Evolutionary conservation across 768 basidiomycete genomes (phyloP).

Genomic region (Auricularia heimuer): DNA sequence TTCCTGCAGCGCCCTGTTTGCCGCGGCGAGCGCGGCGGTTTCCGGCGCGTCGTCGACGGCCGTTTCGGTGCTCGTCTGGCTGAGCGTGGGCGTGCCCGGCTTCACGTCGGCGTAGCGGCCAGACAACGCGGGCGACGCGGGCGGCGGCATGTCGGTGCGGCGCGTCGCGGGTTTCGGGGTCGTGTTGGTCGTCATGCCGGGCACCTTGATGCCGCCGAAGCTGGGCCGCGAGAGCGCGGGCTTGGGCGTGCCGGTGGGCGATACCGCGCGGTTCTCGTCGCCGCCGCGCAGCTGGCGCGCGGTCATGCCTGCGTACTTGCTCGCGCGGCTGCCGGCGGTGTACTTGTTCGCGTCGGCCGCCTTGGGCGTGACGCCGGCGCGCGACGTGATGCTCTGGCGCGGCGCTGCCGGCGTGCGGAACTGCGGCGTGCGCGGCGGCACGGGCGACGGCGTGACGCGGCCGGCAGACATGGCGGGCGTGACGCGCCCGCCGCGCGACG

Average conservation of each 20-base stretch:
- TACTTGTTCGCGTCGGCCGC: constrained; percentile 32
- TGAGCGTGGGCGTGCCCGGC: constrained; percentile 10
- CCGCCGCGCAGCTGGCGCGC: constrained; percentile 63
- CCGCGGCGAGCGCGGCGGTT: constrained; percentile 11
- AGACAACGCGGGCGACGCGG: constrained; percentile 45
- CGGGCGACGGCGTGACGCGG: constrained; percentile 45
- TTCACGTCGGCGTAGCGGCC: constrained; percentile 18
- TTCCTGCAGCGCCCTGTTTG: constrained; percentile 37
- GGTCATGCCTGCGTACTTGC: constrained; percentile 76
- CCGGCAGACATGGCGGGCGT: constrained; percentile 34
- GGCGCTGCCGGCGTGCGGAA: background rate
- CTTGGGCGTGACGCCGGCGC: constrained; percentile 1
- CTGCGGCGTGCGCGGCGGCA: constrained; percentile 6
- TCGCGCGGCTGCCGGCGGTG: constrained; percentile 76
- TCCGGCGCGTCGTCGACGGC: constrained; percentile 10
- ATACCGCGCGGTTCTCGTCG: constrained; percentile 16
- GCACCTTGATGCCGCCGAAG: constrained; percentile 4
- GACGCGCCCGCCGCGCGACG: constrained; percentile 39
- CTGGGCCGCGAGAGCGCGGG: constrained; percentile 6
- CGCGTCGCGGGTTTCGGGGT: constrained; percentile 6
- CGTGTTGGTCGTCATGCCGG: background rate
- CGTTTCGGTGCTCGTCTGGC: constrained; percentile 12
- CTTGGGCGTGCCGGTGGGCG: constrained; percentile 3
- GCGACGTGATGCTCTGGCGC: background rate
- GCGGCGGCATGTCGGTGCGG: constrained; percentile 55